Base-by-base conservation (phyloP, 257 asterid genomes). In the Nicotiana paniculata region DNA sequence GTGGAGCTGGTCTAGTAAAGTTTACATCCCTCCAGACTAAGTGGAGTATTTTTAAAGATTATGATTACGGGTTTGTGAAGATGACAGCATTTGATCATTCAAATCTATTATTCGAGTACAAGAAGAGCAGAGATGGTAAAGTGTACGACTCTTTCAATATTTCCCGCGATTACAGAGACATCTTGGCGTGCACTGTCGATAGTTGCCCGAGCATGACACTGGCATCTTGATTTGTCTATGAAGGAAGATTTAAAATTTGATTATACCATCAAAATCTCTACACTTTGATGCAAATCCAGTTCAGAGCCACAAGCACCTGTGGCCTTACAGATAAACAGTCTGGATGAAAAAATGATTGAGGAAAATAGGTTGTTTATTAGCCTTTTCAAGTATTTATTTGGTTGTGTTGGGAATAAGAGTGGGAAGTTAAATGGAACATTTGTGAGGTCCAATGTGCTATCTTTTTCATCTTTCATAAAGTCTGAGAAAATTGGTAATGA, bases 61-160 rank as follows among this genome's bases (percentile, higher is more conserved):
- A 67, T 2, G 97, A 95, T 78, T 91, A 88, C 6, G 99, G 99
- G 12, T 95, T 93, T 64, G 94, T 93, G 81, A 95, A 95, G 67
- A 70, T 95, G 61, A 95, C 97, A 3, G 97, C 97, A 7, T 93
- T 90, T 11, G 92, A 93, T 82, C 96, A 89, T 85, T 95, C 99
- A 46, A 95, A 91, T 82, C 81, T 95, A 75, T 82, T 95, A 87
- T 87, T 95, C 3, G 98, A 93, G 93, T 95, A 94, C 93, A 94
- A 94, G 81, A 96, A 79, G 88, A 96, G 98, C 89, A 87, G 96
- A 0, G 91, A 96, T 66, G 97, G 98, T 3, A 89, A 91, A 86
- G 98, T 91, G 9, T 91, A 92, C 17, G 99, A 96, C 76, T 92
- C 97, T 26, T 96, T 96, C 79, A 92, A 89, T 85, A 93, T 96